Conservation (phyloP, 2,329 filamentous ascomycete species). For the Xylariomycetidae sp. region DNA sequence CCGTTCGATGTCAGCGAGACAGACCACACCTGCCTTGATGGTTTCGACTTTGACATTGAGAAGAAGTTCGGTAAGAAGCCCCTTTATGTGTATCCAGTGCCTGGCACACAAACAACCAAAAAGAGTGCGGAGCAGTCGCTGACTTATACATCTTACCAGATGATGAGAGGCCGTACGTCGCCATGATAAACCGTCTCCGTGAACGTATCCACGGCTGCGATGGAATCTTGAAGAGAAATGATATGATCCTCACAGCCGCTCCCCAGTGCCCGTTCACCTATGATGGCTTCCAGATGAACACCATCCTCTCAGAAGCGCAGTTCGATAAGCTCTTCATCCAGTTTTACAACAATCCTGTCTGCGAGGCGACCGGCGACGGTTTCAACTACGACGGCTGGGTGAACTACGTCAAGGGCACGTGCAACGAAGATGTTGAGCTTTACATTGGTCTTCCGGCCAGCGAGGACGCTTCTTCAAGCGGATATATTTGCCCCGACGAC, state of each 20-base stretch:
- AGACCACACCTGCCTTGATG: slow-evolving; percentile 13
- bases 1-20: slow-evolving; percentile 15
- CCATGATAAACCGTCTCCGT: slow-evolving; percentile 20
- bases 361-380: slow-evolving; percentile 26
- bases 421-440: slow-evolving; percentile 38
- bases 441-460: slow-evolving; percentile 39
- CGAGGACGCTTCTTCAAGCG: slow-evolving; percentile 19
- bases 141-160: slow-evolving; percentile 2
- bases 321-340: slow-evolving; percentile 40
- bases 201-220: slow-evolving; percentile 12
- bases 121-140: no score
- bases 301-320: slow-evolving; percentile 31
- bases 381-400: slow-evolving; percentile 43
- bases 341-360: slow-evolving; percentile 44
- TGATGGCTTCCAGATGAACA: slow-evolving; percentile 37
- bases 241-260: slow-evolving; percentile 33
- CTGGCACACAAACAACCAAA: no score
- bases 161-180: slow-evolving; percentile 17
- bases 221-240: slow-evolving; percentile 1
- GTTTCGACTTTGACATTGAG: slow-evolving; percentile 24
- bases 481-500: slow-evolving; percentile 30
- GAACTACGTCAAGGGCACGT: slow-evolving; percentile 25
- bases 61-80: slow-evolving; percentile 16
- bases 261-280: slow-evolving; percentile 38
- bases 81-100: neutral